Evolutionary conservation across 2,329 filamentous ascomycete genomes (phyloP).

Genomic region (Alternaria angustiovoidea): DNA sequence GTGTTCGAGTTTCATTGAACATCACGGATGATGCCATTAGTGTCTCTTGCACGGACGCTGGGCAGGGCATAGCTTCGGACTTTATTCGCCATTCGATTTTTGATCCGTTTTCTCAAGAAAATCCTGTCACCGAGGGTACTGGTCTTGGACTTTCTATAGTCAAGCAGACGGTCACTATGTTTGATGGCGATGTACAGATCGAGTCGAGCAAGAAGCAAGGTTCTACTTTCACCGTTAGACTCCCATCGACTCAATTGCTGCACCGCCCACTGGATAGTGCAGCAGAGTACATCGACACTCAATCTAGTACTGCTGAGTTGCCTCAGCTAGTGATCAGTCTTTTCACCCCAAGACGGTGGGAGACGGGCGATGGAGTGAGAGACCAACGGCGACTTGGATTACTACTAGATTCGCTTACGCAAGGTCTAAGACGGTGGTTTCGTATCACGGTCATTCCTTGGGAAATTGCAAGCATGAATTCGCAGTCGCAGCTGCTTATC

Average conservation of each 20-base stretch:
- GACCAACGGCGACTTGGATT: background rate
- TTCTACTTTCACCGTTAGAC: conserved; percentile 8
- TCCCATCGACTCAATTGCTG: conserved; percentile 2
- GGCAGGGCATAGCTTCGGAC: conserved; percentile 7
- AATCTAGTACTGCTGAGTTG: background rate
- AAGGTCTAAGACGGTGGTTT: conserved; percentile 10
- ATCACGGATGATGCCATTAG: background rate
- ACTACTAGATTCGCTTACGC: conserved; percentile 2
- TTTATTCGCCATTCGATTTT: conserved; percentile 14
- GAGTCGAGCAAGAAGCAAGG: conserved; percentile 9
- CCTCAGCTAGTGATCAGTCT: conserved; percentile 4
- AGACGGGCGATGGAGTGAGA: background rate
- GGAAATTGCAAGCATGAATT: background rate
- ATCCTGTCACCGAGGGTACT: conserved; percentile 8
- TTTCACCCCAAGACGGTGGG: conserved; percentile 8
- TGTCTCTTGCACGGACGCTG: conserved; percentile 4
- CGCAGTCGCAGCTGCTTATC: conserved; percentile 1
- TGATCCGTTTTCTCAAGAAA: conserved; percentile 14
- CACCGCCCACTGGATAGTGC: background rate
- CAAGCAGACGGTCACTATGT: conserved; percentile 10
- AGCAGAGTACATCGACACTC: background rate
- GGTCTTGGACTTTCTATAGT: conserved; percentile 17
- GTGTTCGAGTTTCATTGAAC: conserved; percentile 12
- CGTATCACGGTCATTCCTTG: background rate
- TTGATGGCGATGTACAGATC: conserved; percentile 3